Evolutionary conservation across 2,329 filamentous ascomycete species (phyloP).

Genomic region (Phyllosticta citrichinensis): DNA sequence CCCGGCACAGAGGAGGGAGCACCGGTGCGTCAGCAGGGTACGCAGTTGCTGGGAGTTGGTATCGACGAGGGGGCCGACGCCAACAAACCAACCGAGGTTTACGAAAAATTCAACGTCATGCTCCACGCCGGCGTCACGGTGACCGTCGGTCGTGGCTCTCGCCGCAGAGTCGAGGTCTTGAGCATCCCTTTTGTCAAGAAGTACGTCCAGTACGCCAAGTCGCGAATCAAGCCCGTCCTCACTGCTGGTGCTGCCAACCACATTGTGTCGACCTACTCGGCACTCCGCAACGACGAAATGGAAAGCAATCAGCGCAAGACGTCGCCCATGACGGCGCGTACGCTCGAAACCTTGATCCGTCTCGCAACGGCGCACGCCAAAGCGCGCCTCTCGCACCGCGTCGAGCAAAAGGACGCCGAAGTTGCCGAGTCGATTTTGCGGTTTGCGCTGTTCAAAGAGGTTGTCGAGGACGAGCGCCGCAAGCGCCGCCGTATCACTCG

Average conservation of each 20-base stretch:
- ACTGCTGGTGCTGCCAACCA: constrained; percentile 88
- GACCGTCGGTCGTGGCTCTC: constrained; percentile 61
- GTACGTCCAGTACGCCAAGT: constrained; percentile 97
- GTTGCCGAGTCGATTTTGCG: constrained; percentile 83
- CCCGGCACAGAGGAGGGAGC: constrained; percentile 89
- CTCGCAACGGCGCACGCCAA: constrained; percentile 94
- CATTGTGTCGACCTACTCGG: constrained; percentile 83
- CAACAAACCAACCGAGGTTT: constrained; percentile 76
- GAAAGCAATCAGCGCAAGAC: constrained; percentile 89
- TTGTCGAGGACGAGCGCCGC: constrained; percentile 65
- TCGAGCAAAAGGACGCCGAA: constrained; percentile 81
- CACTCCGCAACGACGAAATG: constrained; percentile 89
- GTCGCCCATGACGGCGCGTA: constrained; percentile 92
- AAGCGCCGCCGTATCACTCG: constrained; percentile 72
- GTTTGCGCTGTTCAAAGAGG: constrained; percentile 95
- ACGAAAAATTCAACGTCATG: constrained; percentile 94
- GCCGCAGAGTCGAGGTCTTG: constrained; percentile 74
- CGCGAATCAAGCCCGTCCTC: constrained; percentile 75
- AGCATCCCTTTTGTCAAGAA: constrained; percentile 99
- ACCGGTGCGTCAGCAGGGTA: constrained; percentile 78
- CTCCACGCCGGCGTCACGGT: constrained; percentile 82
- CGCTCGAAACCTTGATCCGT: constrained; percentile 95
- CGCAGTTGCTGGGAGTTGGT: constrained; percentile 79
- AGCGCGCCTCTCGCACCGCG: constrained; percentile 72
- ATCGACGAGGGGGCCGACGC: constrained; percentile 65